phyloP scores from a whole-genome alignment of 2,329 filamentous ascomycete genomes.

The Raffaelea albimanens region DNA sequence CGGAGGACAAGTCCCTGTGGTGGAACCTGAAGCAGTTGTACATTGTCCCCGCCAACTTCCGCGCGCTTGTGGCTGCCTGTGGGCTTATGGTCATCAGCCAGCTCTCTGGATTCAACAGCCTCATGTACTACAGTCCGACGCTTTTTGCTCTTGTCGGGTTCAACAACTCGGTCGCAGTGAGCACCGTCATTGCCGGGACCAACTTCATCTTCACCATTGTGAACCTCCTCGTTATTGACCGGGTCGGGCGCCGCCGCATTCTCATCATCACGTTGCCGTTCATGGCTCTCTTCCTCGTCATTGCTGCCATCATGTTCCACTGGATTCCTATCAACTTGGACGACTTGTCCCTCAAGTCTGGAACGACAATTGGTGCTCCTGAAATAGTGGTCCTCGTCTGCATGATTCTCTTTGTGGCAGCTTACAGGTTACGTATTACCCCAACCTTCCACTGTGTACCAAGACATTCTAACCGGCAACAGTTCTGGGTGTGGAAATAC shows the following conservation, averaged over 20 bases:
- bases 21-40: neutral
- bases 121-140: conserved; percentile 85
- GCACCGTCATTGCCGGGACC: conserved; percentile 65
- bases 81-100: conserved; percentile 2
- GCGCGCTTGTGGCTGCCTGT: neutral
- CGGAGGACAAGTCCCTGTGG: neutral
- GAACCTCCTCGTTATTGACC: conserved; percentile 68
- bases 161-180: conserved; percentile 65
- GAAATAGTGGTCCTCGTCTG: neutral
- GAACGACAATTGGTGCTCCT: neutral
- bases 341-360: neutral
- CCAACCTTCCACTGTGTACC: too few species aligned
- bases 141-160: conserved; percentile 73
- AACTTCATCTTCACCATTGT: conserved; percentile 70
- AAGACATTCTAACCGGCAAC: neutral
- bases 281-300: neutral
- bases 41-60: neutral
- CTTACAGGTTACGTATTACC: neutral
- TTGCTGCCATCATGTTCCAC: conserved; percentile 1
- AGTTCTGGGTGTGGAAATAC: conserved; percentile 2
- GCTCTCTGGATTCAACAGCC: conserved; percentile 47
- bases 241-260: conserved; percentile 66
- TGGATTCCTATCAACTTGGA: conserved; percentile 1
- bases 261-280: conserved; percentile 39
- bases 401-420: conserved; percentile 1